Base-by-base conservation (phyloP, 2,329 filamentous ascomycete species). In the Clonostachys byssicola region DNA sequence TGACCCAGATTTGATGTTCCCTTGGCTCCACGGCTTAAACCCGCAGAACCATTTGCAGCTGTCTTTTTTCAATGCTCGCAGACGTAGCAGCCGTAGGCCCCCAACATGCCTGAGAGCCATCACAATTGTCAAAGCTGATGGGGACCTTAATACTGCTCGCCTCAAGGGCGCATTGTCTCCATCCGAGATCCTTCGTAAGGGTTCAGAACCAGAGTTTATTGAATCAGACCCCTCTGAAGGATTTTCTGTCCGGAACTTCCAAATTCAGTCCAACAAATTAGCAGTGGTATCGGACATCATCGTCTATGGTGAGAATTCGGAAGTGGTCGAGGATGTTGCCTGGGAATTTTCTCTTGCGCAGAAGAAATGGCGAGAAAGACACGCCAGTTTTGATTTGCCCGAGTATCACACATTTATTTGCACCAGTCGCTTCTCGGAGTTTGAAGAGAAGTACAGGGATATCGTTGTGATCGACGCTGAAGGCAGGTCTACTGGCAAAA, bases 181-280 rank as follows among this genome's bases (percentile, higher is more conserved):
- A 0, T 81, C 88, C 2, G 94, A 97, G 65, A 76, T 97, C 41
- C 66, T 97, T 48, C 76, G 82, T 36, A 56, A 72, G 1, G 63
- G 65, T 4, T 61, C 60, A 4, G 67, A 68, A 14, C 68, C 78
- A 41, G 76, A 83, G 18, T 96, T 99, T 60, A 71, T 91, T 51
- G 89, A 95, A 40, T 79, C 86, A 39, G 94, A 99, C 60, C 94
- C 94, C 2, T 80, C 73, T 47, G 89, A 95, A 54, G 94, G 94
- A 9, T 97, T 97, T 62, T 96, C 90, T 5, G 92, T 97, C 40
- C 83, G 94, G 42, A 97, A 97, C 64, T 99, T 99, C 61, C 92
- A 97, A 58, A 97, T 97, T 38, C 94, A 99, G 65, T 80, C 89
- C 0, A 88, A 88, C 49, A 99, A 99, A 65, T 73, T 89, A 54